A percentile compares a stretch with the other conserved stretches of the same genome.
phyloP scores from a whole-genome alignment of 441 rosid species.

The Eruca vesicaria region DNA sequence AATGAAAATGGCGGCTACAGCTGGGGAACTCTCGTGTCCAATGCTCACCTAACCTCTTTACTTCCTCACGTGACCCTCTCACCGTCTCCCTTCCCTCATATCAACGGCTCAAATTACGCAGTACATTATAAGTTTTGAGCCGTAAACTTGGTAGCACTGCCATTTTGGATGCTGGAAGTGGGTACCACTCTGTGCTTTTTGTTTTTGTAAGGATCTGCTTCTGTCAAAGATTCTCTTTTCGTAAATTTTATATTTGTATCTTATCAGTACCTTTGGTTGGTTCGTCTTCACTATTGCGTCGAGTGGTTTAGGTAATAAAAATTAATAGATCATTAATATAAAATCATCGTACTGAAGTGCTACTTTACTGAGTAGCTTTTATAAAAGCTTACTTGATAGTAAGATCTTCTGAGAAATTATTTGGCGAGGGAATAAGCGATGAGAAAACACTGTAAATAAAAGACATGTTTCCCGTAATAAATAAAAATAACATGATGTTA shows the following conservation, averaged over 20 bases:
- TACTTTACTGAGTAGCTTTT: not conserved
- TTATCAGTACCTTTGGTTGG: constrained; percentile 14
- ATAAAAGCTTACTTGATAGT: not conserved
- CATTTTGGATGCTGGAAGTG: not conserved
- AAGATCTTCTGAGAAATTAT: not conserved
- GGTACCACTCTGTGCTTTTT: not conserved
- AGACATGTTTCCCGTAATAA: not conserved
- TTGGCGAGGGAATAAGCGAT: not conserved
- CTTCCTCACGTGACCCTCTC: constrained; percentile 33
- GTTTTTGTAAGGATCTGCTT: constrained; percentile 1
- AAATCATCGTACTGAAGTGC: not conserved
- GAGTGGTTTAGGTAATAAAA: not conserved
- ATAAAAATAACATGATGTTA: not conserved
- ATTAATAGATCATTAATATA: too few relatives aligned
- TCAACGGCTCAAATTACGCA: constrained; percentile 27
- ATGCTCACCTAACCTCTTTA: constrained; percentile 10
- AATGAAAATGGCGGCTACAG: constrained; percentile 27
- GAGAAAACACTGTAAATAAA: not conserved
- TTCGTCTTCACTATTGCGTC: constrained; percentile 9
- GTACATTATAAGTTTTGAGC: not conserved
- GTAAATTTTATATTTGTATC: not conserved
- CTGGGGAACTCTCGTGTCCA: constrained; percentile 28
- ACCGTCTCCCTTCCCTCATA: constrained; percentile 5
- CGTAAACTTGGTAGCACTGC: not conserved
- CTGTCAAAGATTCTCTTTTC: constrained; percentile 9